Conservation (phyloP, 306 rosid genomes). For the Quercus cerris region DNA sequence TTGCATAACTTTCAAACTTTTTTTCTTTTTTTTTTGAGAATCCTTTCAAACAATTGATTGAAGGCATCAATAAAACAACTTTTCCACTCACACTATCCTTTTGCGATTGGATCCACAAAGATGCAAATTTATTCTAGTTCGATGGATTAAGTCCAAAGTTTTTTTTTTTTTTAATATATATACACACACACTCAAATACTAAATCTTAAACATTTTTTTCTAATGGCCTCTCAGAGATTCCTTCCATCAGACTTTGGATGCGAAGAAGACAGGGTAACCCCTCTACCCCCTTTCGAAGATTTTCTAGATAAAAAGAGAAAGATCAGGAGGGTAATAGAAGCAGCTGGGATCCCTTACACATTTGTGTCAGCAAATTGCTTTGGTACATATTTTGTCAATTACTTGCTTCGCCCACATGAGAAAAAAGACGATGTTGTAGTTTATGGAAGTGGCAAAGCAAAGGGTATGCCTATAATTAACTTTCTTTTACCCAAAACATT, state of each 20-base stretch:
- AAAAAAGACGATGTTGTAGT: background rate
- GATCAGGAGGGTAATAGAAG: conserved; percentile 40
- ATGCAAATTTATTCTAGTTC: too few relatives aligned
- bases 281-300: conserved; percentile 36
- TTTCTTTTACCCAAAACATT: background rate
- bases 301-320: conserved; percentile 25
- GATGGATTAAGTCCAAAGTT: too few relatives aligned
- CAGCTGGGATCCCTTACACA: conserved; percentile 36
- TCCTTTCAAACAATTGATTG: too few relatives aligned
- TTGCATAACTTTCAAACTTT: too few relatives aligned
- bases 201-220: too few relatives aligned
- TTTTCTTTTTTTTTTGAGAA: too few relatives aligned
- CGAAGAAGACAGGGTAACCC: conserved; percentile 30
- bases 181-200: too few relatives aligned
- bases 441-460: conserved; percentile 39
- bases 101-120: too few relatives aligned
- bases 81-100: too few relatives aligned
- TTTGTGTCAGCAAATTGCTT: conserved; percentile 37
- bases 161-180: too few relatives aligned
- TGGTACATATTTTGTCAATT: conserved; percentile 41
- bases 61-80: too few relatives aligned
- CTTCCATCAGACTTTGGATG: conserved; percentile 44
- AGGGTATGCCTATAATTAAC: conserved; percentile 18
- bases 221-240: conserved; percentile 23
- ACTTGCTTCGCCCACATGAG: conserved; percentile 32